Evolutionary conservation across 805 yeast species (phyloP).

Genomic region (Monosporozyma aerobia): DNA sequence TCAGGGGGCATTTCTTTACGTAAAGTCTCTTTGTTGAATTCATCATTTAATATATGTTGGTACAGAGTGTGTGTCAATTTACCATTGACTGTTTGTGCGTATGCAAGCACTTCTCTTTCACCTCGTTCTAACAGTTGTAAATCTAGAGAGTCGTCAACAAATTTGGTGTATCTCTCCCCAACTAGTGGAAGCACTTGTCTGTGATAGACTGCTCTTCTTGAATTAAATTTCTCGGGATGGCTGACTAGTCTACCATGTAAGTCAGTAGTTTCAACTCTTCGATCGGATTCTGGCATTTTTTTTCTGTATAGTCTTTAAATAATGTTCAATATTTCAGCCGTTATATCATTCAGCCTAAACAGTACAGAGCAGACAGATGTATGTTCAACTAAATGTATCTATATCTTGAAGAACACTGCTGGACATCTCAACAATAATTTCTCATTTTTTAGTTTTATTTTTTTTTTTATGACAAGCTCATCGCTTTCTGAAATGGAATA

Average conservation of each 20-base stretch:
- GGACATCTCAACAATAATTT: neutral
- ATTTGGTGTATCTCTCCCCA: slow-evolving; percentile 13
- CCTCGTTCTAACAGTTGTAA: slow-evolving; percentile 17
- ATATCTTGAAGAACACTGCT: neutral
- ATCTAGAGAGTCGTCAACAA: slow-evolving; percentile 10
- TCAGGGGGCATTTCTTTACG: slow-evolving; percentile 1
- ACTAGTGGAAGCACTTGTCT: slow-evolving; percentile 8
- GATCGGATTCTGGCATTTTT: neutral
- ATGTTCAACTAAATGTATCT: neutral
- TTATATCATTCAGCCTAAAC: neutral
- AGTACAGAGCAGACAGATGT: neutral
- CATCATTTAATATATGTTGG: slow-evolving; percentile 17
- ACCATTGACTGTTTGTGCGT: slow-evolving; percentile 17
- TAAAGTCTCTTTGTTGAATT: slow-evolving; percentile 16
- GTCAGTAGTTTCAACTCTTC: neutral
- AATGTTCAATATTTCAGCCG: neutral
- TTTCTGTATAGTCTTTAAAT: neutral
- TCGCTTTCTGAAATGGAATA: neutral
- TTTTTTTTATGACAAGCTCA: neutral
- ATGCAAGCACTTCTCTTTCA: slow-evolving; percentile 14
- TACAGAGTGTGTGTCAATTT: slow-evolving; percentile 22
- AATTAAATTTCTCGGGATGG: neutral
- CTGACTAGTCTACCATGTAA: neutral
- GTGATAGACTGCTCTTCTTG: neutral
- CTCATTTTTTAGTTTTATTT: neutral